Percentiles rank a stretch among this genome's conserved stretches.
These are phyloP conservation scores for Pyrrhoderma lamaoense DNA, from an alignment of 1,284 basidiomycete genomes.

Conservation along the genomic window DNA sequence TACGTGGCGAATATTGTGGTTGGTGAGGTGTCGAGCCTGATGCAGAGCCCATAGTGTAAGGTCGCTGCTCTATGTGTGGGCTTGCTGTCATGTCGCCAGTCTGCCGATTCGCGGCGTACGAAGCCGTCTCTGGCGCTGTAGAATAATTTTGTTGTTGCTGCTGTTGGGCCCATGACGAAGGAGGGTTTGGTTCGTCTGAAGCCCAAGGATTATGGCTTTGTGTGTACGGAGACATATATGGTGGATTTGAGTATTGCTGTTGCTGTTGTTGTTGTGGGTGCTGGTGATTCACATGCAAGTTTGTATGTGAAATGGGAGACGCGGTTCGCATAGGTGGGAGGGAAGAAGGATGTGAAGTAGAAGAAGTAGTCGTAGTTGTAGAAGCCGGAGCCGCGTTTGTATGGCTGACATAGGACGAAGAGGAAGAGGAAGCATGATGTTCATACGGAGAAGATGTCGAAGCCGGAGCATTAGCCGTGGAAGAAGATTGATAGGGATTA, in stretches of 20 bases:
- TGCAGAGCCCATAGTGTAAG: too few species aligned
- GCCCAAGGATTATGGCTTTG: too few species aligned
- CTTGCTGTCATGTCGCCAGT: too few species aligned
- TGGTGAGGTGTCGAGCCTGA: too few species aligned
- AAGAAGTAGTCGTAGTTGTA: conserved; percentile 36
- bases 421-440: conserved; percentile 30
- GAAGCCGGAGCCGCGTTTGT: conserved; percentile 17
- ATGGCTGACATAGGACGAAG: conserved; percentile 32
- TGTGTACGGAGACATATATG: not conserved
- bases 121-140: too few species aligned
- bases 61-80: too few species aligned
- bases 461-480: not conserved
- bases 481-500: not conserved
- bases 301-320: conserved; percentile 36
- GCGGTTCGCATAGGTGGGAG: conserved; percentile 29
- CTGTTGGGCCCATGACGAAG: too few species aligned
- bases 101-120: too few species aligned
- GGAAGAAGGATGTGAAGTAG: conserved; percentile 33
- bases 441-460: conserved; percentile 43
- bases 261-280: conserved; percentile 14
- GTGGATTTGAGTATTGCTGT: conserved; percentile 7
- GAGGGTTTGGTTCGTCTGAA: too few species aligned
- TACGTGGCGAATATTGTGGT: too few species aligned
- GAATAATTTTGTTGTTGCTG: too few species aligned
- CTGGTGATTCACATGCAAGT: conserved; percentile 22